phyloP scores from a whole-genome alignment of 768 basidiomycete species.

The Trametes punicea region DNA sequence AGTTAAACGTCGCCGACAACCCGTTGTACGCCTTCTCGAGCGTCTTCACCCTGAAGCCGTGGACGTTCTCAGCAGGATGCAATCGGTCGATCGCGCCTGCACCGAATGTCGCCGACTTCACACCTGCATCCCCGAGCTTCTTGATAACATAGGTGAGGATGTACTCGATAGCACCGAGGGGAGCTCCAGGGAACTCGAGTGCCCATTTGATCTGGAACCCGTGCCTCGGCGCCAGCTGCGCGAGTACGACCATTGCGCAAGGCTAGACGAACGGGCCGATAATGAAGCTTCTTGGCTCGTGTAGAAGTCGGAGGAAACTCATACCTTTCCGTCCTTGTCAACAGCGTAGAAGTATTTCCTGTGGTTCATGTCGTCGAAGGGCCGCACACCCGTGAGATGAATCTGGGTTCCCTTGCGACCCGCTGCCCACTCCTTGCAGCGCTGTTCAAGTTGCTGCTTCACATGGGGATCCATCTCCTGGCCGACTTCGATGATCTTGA shows the following conservation, averaged over 20 bases:
- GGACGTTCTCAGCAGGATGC: conserved; percentile 31
- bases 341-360: conserved; percentile 40
- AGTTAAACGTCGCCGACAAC: conserved; percentile 32
- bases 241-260: conserved; percentile 39
- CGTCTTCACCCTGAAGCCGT: conserved; percentile 33
- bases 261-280: conserved; percentile 19
- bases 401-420: conserved; percentile 56
- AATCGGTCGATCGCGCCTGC: conserved; percentile 35
- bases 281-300: neutral
- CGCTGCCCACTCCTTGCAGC: conserved; percentile 55
- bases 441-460: conserved; percentile 45
- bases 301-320: conserved; percentile 1
- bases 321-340: conserved; percentile 36
- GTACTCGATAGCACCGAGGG: conserved; percentile 39
- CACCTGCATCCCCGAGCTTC: conserved; percentile 36
- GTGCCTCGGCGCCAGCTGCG: conserved; percentile 37
- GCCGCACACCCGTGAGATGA: conserved; percentile 39
- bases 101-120: conserved; percentile 38
- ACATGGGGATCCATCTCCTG: conserved; percentile 44
- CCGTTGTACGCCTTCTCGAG: conserved; percentile 40
- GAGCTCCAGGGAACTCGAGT: conserved; percentile 41
- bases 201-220: conserved; percentile 48
- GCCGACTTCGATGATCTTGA: conserved; percentile 45
- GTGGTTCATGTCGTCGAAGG: conserved; percentile 39
- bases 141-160: conserved; percentile 38